Evolutionary conservation across 1,139 yeast genomes (phyloP).

Genomic region (Cylindricascospora bacillispora): DNA sequence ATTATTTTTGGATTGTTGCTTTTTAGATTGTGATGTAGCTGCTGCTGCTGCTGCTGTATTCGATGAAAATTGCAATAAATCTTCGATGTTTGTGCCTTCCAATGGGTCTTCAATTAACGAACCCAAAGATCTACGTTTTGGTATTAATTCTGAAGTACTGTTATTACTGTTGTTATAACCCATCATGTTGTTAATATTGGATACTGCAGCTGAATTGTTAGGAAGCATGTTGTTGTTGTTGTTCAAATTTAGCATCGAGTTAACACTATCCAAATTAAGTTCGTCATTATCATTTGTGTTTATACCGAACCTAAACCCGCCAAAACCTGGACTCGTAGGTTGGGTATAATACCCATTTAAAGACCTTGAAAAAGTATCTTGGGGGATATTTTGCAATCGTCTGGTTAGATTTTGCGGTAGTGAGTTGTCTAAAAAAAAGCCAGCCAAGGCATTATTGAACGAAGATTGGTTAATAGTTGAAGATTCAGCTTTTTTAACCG

Average conservation of each 20-base stretch:
- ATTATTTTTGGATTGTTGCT: neutral
- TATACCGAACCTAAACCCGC: conserved; percentile 9
- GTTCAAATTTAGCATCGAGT: conserved; percentile 1
- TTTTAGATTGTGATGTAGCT: neutral
- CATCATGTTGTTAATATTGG: conserved; percentile 2
- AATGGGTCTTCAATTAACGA: conserved; percentile 18
- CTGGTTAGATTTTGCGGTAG: conserved; percentile 20
- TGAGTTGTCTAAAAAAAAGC: conserved; percentile 13
- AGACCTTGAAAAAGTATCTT: conserved; percentile 12
- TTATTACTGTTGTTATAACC: conserved; percentile 4
- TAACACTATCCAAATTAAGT: conserved; percentile 1
- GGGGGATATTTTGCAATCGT: conserved; percentile 17
- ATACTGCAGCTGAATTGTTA: conserved; percentile 5
- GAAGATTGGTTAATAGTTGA: conserved; percentile 1
- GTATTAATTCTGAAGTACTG: conserved; percentile 1
- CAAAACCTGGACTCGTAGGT: conserved; percentile 8
- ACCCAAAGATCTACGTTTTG: conserved; percentile 18
- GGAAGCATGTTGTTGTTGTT: conserved; percentile 1
- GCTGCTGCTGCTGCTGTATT: no score
- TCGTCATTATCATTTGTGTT: conserved; percentile 5
- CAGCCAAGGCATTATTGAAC: conserved; percentile 1
- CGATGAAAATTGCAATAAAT: conserved; percentile 20
- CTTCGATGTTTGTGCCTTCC: conserved; percentile 22
- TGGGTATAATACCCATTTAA: conserved; percentile 3
- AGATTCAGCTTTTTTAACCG: neutral